Evolutionary conservation across 768 basidiomycete species (phyloP).

Genomic region (Hypsizygus marmoreus): DNA sequence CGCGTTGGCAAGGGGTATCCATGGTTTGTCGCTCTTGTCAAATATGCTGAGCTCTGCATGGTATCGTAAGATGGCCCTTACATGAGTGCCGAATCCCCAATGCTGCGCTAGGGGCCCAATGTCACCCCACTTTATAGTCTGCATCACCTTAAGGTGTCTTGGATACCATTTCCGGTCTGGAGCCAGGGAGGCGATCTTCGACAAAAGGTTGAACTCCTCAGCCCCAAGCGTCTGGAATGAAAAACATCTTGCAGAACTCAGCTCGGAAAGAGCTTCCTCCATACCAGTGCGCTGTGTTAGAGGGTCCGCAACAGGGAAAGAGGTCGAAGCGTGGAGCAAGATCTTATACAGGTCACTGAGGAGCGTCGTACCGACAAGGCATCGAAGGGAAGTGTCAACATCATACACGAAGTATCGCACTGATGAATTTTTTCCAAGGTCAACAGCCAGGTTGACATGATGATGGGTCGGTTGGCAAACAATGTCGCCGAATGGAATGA

Average conservation of each 20-base stretch:
- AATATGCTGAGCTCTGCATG: slow-evolving; percentile 15
- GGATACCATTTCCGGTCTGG: slow-evolving; percentile 42
- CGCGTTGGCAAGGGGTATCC: too few species aligned
- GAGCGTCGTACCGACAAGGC: slow-evolving; percentile 29
- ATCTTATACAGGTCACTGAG: slow-evolving; percentile 36
- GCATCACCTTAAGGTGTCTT: slow-evolving; percentile 36
- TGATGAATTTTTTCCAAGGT: slow-evolving; percentile 7
- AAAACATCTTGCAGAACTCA: slow-evolving; percentile 35
- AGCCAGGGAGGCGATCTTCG: slow-evolving; percentile 32
- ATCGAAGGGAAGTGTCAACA: slow-evolving; percentile 33
- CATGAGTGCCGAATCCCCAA: slow-evolving; percentile 23
- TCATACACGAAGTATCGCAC: slow-evolving; percentile 26
- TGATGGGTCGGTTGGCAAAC: slow-evolving; percentile 14
- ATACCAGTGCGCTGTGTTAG: slow-evolving; percentile 45
- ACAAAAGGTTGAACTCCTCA: slow-evolving; percentile 33
- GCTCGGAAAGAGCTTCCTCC: slow-evolving; percentile 41
- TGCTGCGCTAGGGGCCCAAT: slow-evolving; percentile 31
- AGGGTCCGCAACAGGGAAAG: slow-evolving; percentile 43
- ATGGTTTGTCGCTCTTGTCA: slow-evolving; percentile 4
- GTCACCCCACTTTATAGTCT: slow-evolving; percentile 36
- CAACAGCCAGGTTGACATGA: slow-evolving; percentile 25
- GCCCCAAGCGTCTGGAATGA: slow-evolving; percentile 40
- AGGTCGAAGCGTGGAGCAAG: slow-evolving; percentile 48
- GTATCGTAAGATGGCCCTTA: slow-evolving; percentile 30
- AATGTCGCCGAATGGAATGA: slow-evolving; percentile 42